Base-by-base conservation (phyloP, 495 filamentous ascomycete species). In the Talaromyces borbonicus region DNA sequence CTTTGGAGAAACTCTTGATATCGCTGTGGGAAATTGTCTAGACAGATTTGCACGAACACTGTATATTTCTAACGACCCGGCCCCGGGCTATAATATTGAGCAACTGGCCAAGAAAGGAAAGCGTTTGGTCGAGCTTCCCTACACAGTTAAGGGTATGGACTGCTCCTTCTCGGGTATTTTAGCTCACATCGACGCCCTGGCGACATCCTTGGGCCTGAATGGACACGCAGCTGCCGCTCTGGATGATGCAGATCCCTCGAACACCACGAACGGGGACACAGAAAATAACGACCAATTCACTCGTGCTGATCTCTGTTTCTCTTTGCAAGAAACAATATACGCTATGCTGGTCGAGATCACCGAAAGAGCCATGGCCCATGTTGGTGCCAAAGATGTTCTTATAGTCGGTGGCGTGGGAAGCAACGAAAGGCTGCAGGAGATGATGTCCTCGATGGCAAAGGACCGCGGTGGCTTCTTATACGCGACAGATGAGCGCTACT, bases 271-370 rank as follows among this genome's bases (percentile, higher is more conserved):
- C 14, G 47, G 37, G 14, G 20, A 41, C 8, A 8, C 11, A n/a
- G 23, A 43, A 2, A 63, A 58, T 2, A 60, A 59, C 6, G 62
- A 65, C 31, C 57, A 67, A 26, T 71, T 95, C 19, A 92, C 87
- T 8, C 75, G 76, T n/a, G 88, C 79, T 47, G 89, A 95, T 58
- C 66, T 98, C 22, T 98, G 92, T 65, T 97, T 95, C 64, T 87
- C 80, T 20, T 70, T 98, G 27, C 92, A 98, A 63, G 92, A 98
- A 61, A 97, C 90, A 2, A 77, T 96, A 8, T 98, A 77, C 59
- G 81, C 90, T 0, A 98, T 98, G 93, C 69, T 98, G 32, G 92
- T 98, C 5, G 92, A 98, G 74, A 98, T 95, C 54, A 98, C 92
- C 0, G 92, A 98, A 69, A 80, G 92, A 22, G 92, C 92, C 3